Evolutionary conservation across 176 grass and related monocot species (phyloP).

Genomic region (Phoenix dactylifera): DNA sequence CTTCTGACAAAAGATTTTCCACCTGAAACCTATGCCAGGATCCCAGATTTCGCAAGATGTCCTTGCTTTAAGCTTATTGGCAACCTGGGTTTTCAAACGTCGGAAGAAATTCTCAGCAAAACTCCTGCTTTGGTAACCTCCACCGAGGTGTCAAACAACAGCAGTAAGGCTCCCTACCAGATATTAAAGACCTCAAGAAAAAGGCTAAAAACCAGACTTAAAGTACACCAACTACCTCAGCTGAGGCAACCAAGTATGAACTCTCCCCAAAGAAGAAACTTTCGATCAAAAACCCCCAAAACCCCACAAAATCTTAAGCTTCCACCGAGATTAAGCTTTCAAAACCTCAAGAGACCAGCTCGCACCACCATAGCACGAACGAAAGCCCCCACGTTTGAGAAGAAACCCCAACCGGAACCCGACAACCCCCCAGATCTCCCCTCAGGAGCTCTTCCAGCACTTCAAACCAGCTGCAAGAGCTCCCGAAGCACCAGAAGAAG

Average conservation of each 20-base stretch:
- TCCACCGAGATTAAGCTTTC: neutral
- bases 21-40: neutral
- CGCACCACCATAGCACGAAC: neutral
- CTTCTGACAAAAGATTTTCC: too few relatives aligned
- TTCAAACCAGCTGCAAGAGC: neutral
- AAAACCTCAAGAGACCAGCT: neutral
- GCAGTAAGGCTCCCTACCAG: neutral
- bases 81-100: too few relatives aligned
- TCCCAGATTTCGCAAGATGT: neutral
- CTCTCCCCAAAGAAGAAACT: neutral
- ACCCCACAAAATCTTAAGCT: neutral
- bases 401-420: neutral
- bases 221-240: neutral
- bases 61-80: too few relatives aligned
- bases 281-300: neutral
- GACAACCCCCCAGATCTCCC: neutral
- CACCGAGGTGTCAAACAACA: neutral
- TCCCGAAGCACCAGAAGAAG: neutral
- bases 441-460: neutral
- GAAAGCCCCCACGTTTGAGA: neutral
- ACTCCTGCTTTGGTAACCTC: neutral
- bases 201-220: neutral
- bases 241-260: neutral
- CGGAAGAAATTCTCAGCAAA: neutral
- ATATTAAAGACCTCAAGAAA: too few relatives aligned